These are phyloP conservation scores for Globisporangium cederbergense DNA, from an alignment of 352 stramenopile genomes.

Conservation along the genomic window DNA sequence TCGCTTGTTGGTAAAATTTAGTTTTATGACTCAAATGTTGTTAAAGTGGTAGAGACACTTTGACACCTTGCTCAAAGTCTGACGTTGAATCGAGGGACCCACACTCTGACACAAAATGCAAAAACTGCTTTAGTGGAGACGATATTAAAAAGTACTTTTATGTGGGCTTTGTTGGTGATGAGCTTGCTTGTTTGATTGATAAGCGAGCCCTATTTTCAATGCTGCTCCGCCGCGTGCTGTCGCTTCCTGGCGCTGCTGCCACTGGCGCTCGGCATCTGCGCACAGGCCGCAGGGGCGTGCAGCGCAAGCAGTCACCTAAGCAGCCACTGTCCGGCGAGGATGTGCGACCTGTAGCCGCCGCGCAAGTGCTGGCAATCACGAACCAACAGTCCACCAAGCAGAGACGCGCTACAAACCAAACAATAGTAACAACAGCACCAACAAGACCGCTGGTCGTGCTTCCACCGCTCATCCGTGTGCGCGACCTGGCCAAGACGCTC, in stretches of 20 bases:
- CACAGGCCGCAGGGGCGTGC: conserved; percentile 16
- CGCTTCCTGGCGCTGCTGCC: neutral
- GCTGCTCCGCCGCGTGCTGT: conserved; percentile 9
- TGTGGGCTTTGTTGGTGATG: too few relatives aligned
- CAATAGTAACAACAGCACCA: neutral
- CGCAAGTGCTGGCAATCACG: neutral
- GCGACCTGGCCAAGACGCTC: conserved; percentile 70
- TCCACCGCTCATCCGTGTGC: conserved; percentile 64
- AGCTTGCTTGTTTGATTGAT: too few relatives aligned
- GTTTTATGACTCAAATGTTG: too few relatives aligned
- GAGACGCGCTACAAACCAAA: too few relatives aligned
- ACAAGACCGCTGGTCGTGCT: conserved; percentile 16
- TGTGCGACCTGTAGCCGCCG: neutral
- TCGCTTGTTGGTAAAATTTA: too few relatives aligned
- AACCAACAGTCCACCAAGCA: neutral
- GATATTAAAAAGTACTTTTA: too few relatives aligned
- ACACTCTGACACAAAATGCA: too few relatives aligned
- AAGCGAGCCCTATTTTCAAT: neutral
- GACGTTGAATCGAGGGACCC: too few relatives aligned
- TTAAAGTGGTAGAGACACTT: too few relatives aligned
- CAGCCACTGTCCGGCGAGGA: neutral
- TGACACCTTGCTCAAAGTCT: too few relatives aligned
- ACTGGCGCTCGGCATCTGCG: conserved; percentile 3
- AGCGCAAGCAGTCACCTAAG: conserved; percentile 6
- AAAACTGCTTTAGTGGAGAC: too few relatives aligned